Evolutionary conservation across 495 filamentous ascomycete genomes (phyloP).

Genomic region (Pyronema domesticum): DNA sequence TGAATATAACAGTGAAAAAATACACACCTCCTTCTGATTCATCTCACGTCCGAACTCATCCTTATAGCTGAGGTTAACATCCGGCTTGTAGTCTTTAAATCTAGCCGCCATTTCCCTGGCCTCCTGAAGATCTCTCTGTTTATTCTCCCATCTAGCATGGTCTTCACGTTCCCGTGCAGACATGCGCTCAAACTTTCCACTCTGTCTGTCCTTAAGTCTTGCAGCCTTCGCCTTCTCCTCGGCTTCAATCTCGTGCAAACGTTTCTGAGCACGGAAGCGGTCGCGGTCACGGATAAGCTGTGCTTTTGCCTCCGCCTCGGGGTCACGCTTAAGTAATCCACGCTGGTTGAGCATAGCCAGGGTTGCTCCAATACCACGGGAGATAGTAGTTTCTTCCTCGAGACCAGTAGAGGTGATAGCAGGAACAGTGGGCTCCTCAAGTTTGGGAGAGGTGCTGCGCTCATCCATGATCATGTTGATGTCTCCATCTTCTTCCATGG

Average conservation of each 20-base stretch:
- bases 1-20: not conserved
- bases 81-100: conserved; percentile 77
- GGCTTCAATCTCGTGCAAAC: conserved; percentile 49
- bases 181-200: conserved; percentile 70
- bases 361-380: conserved; percentile 61
- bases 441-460: conserved; percentile 28
- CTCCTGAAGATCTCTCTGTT: conserved; percentile 62
- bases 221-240: conserved; percentile 64
- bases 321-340: conserved; percentile 47
- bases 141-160: conserved; percentile 70
- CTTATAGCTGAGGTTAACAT: conserved; percentile 73
- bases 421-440: conserved; percentile 30
- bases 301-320: conserved; percentile 44
- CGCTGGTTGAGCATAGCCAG: conserved; percentile 67
- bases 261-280: conserved; percentile 66
- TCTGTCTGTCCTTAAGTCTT: conserved; percentile 70
- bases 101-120: conserved; percentile 62
- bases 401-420: conserved; percentile 55
- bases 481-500: conserved; percentile 36
- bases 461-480: conserved; percentile 39
- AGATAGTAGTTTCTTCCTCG: conserved; percentile 65
- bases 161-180: conserved; percentile 80
- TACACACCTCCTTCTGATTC: conserved; percentile 56
- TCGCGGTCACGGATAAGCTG: conserved; percentile 55
- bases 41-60: conserved; percentile 73